A percentile compares a stretch with the other conserved stretches of the same genome.
Conservation (phyloP, 495 filamentous ascomycete genomes). For the Neurospora discreta region DNA sequence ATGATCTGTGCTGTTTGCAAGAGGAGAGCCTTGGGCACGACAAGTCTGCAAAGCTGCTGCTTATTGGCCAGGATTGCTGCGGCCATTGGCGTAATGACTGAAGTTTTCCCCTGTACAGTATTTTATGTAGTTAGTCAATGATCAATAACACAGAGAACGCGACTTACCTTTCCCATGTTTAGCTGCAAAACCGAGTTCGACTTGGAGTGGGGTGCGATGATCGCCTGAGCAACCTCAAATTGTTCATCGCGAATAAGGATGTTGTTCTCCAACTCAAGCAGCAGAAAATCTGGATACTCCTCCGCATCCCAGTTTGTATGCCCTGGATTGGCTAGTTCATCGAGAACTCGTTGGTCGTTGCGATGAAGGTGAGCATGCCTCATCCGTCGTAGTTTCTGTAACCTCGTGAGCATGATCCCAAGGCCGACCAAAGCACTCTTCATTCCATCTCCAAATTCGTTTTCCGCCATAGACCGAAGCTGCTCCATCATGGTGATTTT, state of each 20-base stretch:
- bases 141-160: neutral
- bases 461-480: constrained; percentile 29
- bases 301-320: constrained; percentile 42
- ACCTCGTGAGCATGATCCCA: constrained; percentile 28
- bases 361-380: constrained; percentile 1
- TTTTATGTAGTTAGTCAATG: neutral
- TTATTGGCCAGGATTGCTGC: constrained; percentile 29
- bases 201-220: constrained; percentile 32
- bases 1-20: constrained; percentile 37
- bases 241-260: constrained; percentile 42
- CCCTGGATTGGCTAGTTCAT: constrained; percentile 34
- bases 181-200: constrained; percentile 33
- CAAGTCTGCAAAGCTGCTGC: constrained; percentile 7
- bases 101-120: neutral
- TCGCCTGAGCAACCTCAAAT: constrained; percentile 40
- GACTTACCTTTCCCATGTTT: neutral
- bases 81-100: neutral
- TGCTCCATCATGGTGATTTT: constrained; percentile 39
- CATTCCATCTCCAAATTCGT: constrained; percentile 29
- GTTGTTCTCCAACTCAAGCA: constrained; percentile 47
- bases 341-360: constrained; percentile 8
- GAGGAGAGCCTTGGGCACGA: constrained; percentile 10
- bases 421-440: constrained; percentile 33
- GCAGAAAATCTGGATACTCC: constrained; percentile 40
- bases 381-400: constrained; percentile 31